phyloP scores from a whole-genome alignment of 257 asterid genomes.

The Lavandula angustifolia region DNA sequence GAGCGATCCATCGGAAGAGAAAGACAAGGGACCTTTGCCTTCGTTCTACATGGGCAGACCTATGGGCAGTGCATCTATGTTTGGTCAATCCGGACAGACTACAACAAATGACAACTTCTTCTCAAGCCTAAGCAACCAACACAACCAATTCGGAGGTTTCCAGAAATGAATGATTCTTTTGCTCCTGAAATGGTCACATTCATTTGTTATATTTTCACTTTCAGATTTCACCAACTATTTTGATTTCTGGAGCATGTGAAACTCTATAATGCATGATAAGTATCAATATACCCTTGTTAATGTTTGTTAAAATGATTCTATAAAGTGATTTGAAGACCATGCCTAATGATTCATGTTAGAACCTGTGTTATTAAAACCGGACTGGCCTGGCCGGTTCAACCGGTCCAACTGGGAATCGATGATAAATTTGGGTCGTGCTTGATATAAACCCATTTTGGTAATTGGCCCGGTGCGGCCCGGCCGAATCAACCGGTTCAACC shows the following conservation, averaged over 20 bases:
- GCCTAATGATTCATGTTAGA: slow-evolving; percentile 15
- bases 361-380: too few relatives aligned
- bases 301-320: not conserved
- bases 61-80: slow-evolving; percentile 65
- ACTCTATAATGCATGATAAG: slow-evolving; percentile 3
- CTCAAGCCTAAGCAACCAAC: slow-evolving; percentile 68
- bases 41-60: slow-evolving; percentile 60
- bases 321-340: too few relatives aligned
- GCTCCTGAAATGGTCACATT: not conserved
- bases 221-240: slow-evolving; percentile 25
- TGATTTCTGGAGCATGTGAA: slow-evolving; percentile 29
- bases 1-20: slow-evolving; percentile 58
- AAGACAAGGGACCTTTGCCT: slow-evolving; percentile 58
- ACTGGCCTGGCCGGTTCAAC: too few relatives aligned
- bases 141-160: slow-evolving; percentile 63
- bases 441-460: too few relatives aligned
- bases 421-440: too few relatives aligned
- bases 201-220: slow-evolving; percentile 23
- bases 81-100: slow-evolving; percentile 54
- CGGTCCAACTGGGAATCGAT: too few relatives aligned
- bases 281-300: slow-evolving; percentile 20
- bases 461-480: too few relatives aligned
- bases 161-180: slow-evolving; percentile 50
- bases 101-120: slow-evolving; percentile 56
- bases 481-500: too few relatives aligned